A percentile compares a stretch with the other conserved stretches of the same genome.
These are phyloP conservation scores for Pestalotiopsis sp. DNA, from an alignment of 2,329 filamentous ascomycete genomes.

Conservation along the genomic window DNA sequence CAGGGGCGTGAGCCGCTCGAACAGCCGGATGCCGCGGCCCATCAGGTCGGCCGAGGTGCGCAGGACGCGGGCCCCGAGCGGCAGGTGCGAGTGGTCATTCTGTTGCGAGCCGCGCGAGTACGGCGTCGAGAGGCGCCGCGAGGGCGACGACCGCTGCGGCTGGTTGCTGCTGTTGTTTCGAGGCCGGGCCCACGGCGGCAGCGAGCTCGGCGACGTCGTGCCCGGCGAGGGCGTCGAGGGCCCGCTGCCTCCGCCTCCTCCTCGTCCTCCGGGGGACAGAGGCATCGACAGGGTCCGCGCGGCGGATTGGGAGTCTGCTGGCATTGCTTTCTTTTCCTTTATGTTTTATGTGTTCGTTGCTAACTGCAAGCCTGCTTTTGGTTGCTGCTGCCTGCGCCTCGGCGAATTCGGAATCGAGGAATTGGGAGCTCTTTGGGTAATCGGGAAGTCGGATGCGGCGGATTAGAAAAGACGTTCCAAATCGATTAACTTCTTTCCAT, in stretches of 20 bases:
- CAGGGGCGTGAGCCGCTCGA: conserved; percentile 57
- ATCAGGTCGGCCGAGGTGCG: conserved; percentile 44
- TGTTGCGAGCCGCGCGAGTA: conserved; percentile 33
- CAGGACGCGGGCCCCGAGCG: conserved; percentile 43
- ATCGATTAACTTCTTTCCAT: background rate
- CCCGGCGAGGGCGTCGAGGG: conserved; percentile 28
- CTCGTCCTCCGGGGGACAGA: conserved; percentile 28
- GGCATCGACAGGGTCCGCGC: conserved; percentile 52
- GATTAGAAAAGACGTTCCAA: background rate
- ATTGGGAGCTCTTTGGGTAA: background rate
- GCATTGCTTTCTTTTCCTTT: conserved; percentile 40
- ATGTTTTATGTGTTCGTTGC: too few species aligned
- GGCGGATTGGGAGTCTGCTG: conserved; percentile 53
- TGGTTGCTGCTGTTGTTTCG: conserved; percentile 17
- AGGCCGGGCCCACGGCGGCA: conserved; percentile 45
- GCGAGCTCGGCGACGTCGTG: conserved; percentile 37
- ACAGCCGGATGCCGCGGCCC: conserved; percentile 49
- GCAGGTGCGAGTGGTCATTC: conserved; percentile 20
- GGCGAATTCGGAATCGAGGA: background rate
- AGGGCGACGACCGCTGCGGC: conserved; percentile 23
- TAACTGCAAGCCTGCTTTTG: too few species aligned
- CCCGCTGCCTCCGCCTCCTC: conserved; percentile 17
- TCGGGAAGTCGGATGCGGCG: background rate
- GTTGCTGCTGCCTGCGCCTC: background rate
- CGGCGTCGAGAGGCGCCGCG: conserved; percentile 46